phyloP scores from a whole-genome alignment of 2,329 filamentous ascomycete species.

The Scytalidium lignicola region DNA sequence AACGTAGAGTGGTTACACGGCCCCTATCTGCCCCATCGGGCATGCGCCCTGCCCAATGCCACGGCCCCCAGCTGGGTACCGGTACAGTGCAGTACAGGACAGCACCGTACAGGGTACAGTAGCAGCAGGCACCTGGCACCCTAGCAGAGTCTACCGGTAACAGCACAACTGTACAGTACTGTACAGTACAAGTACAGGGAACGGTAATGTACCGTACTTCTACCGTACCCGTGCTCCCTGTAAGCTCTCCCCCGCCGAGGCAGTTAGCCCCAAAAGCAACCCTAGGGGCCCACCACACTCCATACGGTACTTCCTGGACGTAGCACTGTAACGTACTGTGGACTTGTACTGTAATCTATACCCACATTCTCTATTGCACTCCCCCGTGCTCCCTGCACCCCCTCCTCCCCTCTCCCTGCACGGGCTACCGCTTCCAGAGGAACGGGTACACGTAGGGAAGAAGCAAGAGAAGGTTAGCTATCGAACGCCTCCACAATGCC shows the following conservation, averaged over 20 bases:
- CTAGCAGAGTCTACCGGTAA: background rate
- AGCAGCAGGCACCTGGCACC: background rate
- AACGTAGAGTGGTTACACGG: no score
- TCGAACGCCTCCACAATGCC: background rate
- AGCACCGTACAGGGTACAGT: no score
- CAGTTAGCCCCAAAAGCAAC: no score
- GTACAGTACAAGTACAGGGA: no score
- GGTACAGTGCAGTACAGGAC: no score
- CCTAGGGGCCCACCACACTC: no score
- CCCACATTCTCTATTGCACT: no score
- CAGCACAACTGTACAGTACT: background rate
- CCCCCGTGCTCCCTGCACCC: conserved; percentile 12
- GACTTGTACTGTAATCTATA: no score
- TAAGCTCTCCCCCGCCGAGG: no score
- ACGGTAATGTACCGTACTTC: conserved; percentile 1
- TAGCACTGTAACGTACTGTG: no score
- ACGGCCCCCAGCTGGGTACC: background rate
- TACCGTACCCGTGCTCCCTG: conserved; percentile 1
- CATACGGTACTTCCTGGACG: no score
- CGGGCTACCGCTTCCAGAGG: conserved; percentile 26
- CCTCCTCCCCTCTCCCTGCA: conserved; percentile 14
- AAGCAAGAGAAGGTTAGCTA: background rate
- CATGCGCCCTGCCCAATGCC: background rate
- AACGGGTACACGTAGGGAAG: conserved; percentile 15
- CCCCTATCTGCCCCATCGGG: background rate